Evolutionary conservation across 2,329 filamentous ascomycete genomes (phyloP).

Genomic region (Tolypocladium ophioglossoides): DNA sequence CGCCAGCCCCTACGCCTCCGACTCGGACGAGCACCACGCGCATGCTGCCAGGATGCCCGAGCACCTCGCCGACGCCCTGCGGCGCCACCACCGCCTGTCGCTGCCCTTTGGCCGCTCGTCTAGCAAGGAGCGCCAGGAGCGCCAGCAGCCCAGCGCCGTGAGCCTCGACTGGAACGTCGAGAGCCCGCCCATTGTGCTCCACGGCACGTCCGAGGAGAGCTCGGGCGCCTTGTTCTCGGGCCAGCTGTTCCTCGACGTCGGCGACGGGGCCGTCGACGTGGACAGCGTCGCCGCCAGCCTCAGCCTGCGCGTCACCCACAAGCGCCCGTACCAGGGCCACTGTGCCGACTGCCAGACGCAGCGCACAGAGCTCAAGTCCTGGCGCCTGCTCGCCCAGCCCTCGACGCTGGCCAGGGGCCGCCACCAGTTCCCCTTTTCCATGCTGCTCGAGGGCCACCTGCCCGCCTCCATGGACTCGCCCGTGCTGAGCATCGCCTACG

Average conservation of each 20-base stretch:
- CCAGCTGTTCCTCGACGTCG: constrained; percentile 64
- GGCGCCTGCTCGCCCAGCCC: constrained; percentile 60
- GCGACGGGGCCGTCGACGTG: constrained; percentile 55
- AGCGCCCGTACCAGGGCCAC: constrained; percentile 69
- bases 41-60: constrained; percentile 28
- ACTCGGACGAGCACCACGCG: constrained; percentile 20
- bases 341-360: constrained; percentile 68
- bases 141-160: constrained; percentile 26
- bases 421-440: constrained; percentile 83
- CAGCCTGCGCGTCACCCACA: constrained; percentile 60
- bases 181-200: constrained; percentile 77
- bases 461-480: constrained; percentile 71
- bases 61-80: constrained; percentile 21
- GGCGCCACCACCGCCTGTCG: constrained; percentile 30
- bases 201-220: constrained; percentile 63
- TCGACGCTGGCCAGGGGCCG: constrained; percentile 39
- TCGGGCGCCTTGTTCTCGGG: constrained; percentile 80
- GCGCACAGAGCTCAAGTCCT: constrained; percentile 63
- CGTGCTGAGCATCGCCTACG: constrained; percentile 67
- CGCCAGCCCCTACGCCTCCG: constrained; percentile 23
- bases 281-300: constrained; percentile 65
- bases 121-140: constrained; percentile 30
- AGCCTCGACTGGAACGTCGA: constrained; percentile 56
- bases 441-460: constrained; percentile 74
- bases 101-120: constrained; percentile 23